Conservation (phyloP, 129 eudicot genomes). For the Ambrosia trifida region DNA sequence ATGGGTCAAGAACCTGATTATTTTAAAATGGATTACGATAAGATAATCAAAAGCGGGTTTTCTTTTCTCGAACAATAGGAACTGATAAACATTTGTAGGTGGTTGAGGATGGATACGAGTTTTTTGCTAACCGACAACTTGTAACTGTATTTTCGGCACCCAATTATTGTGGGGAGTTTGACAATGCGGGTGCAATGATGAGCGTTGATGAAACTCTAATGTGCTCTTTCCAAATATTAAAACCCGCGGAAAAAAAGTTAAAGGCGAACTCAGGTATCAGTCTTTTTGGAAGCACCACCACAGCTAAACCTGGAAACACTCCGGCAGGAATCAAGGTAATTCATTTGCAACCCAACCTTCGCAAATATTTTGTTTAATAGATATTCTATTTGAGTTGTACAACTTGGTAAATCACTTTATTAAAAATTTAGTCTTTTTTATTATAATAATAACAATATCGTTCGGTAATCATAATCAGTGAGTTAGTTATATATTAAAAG, state of each 20-base stretch:
- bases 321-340: constrained; percentile 37
- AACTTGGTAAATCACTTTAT: not conserved
- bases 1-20: not conserved
- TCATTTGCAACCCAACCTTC: not conserved
- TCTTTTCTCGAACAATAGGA: not conserved
- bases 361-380: not conserved
- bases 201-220: constrained; percentile 64
- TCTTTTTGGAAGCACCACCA: constrained; percentile 67
- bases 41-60: not conserved
- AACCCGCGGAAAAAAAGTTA: constrained; percentile 75
- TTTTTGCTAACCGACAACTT: constrained; percentile 71
- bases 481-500: not conserved
- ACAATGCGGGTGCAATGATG: constrained; percentile 73
- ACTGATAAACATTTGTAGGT: constrained; percentile 42
- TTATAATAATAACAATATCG: not conserved
- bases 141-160: constrained; percentile 75
- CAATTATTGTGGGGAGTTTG: constrained; percentile 67
- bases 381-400: not conserved
- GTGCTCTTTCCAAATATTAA: constrained; percentile 77
- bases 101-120: constrained; percentile 81
- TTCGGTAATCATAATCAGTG: not conserved
- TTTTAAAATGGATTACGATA: not conserved
- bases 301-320: constrained; percentile 53
- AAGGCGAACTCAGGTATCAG: constrained; percentile 49
- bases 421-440: not conserved